Evolutionary conservation across 116 monocot species (phyloP).

Genomic region (Iris pallida): DNA sequence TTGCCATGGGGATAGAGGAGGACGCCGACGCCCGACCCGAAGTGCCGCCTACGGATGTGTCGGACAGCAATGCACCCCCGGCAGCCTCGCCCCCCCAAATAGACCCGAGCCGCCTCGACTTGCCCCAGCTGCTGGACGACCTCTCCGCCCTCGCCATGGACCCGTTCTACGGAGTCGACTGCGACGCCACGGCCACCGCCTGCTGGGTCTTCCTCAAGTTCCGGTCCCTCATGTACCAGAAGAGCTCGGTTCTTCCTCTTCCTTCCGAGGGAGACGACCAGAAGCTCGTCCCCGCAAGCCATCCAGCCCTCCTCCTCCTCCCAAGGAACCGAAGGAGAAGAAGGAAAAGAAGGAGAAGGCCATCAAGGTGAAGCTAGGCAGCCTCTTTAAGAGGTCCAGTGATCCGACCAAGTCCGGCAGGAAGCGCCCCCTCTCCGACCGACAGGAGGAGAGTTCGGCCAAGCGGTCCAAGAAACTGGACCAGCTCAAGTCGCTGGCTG

Average conservation of each 20-base stretch:
- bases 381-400: background rate
- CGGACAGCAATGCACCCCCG: background rate
- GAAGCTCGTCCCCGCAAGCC: background rate
- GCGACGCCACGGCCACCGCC: constrained; percentile 22
- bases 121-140: constrained; percentile 26
- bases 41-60: background rate
- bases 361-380: background rate
- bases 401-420: constrained; percentile 30
- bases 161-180: constrained; percentile 40
- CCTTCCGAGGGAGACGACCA: background rate
- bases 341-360: background rate
- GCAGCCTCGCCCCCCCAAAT: constrained; percentile 7
- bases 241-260: constrained; percentile 27
- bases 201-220: constrained; percentile 45
- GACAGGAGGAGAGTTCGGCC: constrained; percentile 32
- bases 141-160: constrained; percentile 45
- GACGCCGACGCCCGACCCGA: background rate
- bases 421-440: constrained; percentile 46
- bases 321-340: background rate
- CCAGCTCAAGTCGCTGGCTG: constrained; percentile 32
- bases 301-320: background rate
- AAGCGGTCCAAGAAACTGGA: constrained; percentile 51
- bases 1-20: background rate
- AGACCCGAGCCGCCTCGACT: constrained; percentile 23
- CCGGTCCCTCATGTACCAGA: constrained; percentile 51